Evolutionary conservation across 768 basidiomycete species (phyloP).

Genomic region (Phaffia australis): DNA sequence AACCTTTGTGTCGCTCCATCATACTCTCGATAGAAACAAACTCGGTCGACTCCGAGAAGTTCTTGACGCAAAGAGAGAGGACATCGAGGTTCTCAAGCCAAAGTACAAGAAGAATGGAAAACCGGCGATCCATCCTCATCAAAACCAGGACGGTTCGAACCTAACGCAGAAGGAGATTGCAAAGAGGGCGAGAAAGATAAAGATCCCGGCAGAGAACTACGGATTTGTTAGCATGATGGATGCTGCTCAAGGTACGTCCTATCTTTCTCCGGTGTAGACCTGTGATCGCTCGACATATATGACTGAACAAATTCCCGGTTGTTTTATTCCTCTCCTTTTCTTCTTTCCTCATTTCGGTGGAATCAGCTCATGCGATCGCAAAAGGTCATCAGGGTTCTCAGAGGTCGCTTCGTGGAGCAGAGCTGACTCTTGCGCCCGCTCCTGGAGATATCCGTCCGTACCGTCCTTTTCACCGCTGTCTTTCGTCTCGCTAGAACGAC

Average conservation of each 20-base stretch:
- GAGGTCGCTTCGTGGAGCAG: conserved; percentile 37
- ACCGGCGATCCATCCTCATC: neutral
- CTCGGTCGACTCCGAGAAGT: conserved; percentile 45
- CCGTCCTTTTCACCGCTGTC: neutral
- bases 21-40: conserved; percentile 32
- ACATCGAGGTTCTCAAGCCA: conserved; percentile 38
- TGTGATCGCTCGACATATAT: neutral
- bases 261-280: neutral
- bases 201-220: conserved; percentile 25
- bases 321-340: neutral
- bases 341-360: conserved; percentile 31
- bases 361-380: conserved; percentile 37
- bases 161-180: conserved; percentile 15
- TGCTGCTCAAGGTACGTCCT: conserved; percentile 18
- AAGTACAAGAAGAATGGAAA: conserved; percentile 9
- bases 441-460: conserved; percentile 34
- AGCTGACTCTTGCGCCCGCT: conserved; percentile 37
- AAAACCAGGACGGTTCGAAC: conserved; percentile 4
- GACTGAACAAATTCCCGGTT: neutral
- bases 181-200: conserved; percentile 3
- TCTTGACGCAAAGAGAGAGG: conserved; percentile 42
- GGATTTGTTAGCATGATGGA: conserved; percentile 26
- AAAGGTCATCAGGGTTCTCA: conserved; percentile 35
- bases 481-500: neutral
- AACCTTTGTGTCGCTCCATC: neutral